These are phyloP conservation scores for Silene uniflora DNA, from an alignment of 148 eudicot genomes.

Conservation along the genomic window DNA sequence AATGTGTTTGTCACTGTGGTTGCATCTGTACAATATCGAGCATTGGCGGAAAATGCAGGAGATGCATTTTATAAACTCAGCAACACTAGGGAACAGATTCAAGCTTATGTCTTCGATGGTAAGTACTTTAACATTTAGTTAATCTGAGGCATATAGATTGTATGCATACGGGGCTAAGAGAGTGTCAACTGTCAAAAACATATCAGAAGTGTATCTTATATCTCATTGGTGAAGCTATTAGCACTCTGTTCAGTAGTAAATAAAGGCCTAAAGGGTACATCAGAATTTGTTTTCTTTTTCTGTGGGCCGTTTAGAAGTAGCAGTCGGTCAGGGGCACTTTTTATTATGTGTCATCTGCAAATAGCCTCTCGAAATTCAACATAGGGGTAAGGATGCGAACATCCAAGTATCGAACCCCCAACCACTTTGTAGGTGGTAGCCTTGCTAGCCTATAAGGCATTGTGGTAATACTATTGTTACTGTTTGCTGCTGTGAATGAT, in stretches of 20 bases:
- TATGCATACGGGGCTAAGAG: background rate
- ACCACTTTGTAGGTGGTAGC: too few species aligned
- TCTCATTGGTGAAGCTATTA: background rate
- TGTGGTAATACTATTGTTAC: slow-evolving; percentile 61
- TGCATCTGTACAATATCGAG: slow-evolving; percentile 67
- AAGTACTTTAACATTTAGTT: slow-evolving; percentile 13
- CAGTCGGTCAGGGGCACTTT: background rate
- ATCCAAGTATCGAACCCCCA: too few species aligned
- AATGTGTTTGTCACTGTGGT: slow-evolving; percentile 69
- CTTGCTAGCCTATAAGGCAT: background rate
- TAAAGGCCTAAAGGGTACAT: background rate
- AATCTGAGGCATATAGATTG: background rate
- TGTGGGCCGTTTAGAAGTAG: background rate
- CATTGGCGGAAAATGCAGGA: slow-evolving; percentile 49
- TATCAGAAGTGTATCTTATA: background rate
- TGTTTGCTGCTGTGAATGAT: slow-evolving; percentile 18
- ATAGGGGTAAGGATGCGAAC: background rate
- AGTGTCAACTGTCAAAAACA: background rate
- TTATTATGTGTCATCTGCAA: background rate
- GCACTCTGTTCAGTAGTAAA: background rate
- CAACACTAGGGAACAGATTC: slow-evolving; percentile 61
- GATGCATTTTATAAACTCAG: slow-evolving; percentile 70
- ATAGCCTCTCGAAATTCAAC: background rate
- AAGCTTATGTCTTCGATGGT: slow-evolving; percentile 75
- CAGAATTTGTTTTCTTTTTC: background rate